phyloP scores from a whole-genome alignment of 1,284 basidiomycete species.

The Cystobasidium pallidum region DNA sequence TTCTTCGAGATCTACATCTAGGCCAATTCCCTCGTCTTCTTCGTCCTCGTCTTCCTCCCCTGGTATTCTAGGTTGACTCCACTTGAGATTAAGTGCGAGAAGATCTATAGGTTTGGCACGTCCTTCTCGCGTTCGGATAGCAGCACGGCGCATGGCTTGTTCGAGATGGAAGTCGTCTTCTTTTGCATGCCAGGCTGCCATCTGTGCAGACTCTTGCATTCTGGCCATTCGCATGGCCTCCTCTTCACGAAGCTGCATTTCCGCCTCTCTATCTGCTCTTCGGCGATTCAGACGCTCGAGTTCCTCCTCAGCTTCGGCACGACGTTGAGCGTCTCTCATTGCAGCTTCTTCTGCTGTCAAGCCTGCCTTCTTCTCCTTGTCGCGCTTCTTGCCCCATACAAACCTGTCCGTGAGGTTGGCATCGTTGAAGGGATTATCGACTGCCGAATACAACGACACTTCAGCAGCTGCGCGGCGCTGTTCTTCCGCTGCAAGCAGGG shows the following conservation, averaged over 20 bases:
- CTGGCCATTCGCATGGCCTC: conserved; percentile 86
- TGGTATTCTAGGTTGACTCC: conserved; percentile 56
- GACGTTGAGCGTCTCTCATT: conserved; percentile 74
- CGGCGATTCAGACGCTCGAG: conserved; percentile 85
- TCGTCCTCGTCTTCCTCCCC: conserved; percentile 49
- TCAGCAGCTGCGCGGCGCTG: conserved; percentile 60
- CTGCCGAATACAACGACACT: conserved; percentile 81
- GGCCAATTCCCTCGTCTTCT: conserved; percentile 59
- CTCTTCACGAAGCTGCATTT: conserved; percentile 83
- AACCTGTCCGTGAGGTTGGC: conserved; percentile 93
- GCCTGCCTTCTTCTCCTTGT: conserved; percentile 90
- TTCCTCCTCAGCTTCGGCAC: conserved; percentile 79
- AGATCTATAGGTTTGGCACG: conserved; percentile 95
- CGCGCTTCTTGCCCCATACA: conserved; percentile 97
- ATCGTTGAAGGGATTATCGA: conserved; percentile 97
- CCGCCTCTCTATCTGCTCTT: conserved; percentile 88
- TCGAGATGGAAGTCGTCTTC: conserved; percentile 97
- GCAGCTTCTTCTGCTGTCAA: conserved; percentile 78
- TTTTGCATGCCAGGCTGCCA: conserved; percentile 96
- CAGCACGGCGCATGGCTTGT: conserved; percentile 85
- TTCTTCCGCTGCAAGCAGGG: conserved; percentile 68
- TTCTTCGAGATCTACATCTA: conserved; percentile 97
- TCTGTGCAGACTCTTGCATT: conserved; percentile 88
- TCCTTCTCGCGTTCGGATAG: conserved; percentile 92
- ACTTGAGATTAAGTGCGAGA: conserved; percentile 87